A percentile compares a stretch with the other conserved stretches of the same genome.
These are phyloP conservation scores for Veloboletus limbatus DNA, from an alignment of 1,284 basidiomycete genomes.

Conservation along the genomic window DNA sequence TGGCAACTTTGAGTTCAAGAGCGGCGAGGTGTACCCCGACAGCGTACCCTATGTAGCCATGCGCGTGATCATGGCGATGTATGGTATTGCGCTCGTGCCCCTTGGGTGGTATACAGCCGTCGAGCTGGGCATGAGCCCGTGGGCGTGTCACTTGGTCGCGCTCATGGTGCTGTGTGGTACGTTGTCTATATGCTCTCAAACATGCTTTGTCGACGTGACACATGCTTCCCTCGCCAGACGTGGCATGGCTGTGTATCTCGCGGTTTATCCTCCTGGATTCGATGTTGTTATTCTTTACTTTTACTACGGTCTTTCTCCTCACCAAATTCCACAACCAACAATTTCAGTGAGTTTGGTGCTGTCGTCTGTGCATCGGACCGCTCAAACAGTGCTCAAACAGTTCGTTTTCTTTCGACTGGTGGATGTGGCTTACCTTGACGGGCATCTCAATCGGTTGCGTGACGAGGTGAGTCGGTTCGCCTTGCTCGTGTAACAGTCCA, in stretches of 20 bases:
- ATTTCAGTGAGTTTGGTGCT: slow-evolving; percentile 57
- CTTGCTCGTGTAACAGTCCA: background rate
- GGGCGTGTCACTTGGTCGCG: slow-evolving; percentile 88
- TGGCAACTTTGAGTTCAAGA: slow-evolving; percentile 93
- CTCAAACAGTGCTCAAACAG: slow-evolving; percentile 40
- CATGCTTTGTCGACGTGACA: background rate
- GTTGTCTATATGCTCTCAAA: slow-evolving; percentile 28
- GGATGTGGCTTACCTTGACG: slow-evolving; percentile 90
- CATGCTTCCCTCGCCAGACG: slow-evolving; percentile 52
- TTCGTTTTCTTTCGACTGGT: slow-evolving; percentile 94
- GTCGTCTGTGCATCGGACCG: too few species aligned
- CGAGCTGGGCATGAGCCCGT: slow-evolving; percentile 90
- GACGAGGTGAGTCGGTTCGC: slow-evolving; percentile 57
- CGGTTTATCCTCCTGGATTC: slow-evolving; percentile 97
- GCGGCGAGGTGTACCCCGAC: slow-evolving; percentile 82
- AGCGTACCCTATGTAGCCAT: slow-evolving; percentile 91
- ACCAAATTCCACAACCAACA: slow-evolving; percentile 98
- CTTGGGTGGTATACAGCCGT: slow-evolving; percentile 95
- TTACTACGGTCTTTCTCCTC: slow-evolving; percentile 92
- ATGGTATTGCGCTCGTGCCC: slow-evolving; percentile 94
- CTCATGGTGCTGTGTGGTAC: slow-evolving; percentile 90
- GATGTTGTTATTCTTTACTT: slow-evolving; percentile 98
- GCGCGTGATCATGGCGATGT: slow-evolving; percentile 91
- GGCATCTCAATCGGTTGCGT: slow-evolving; percentile 94
- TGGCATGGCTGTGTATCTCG: slow-evolving; percentile 95